A percentile compares a stretch with the other conserved stretches of the same genome.
These are phyloP conservation scores for Botrytis porri DNA, from an alignment of 2,329 filamentous ascomycete species.

Conservation along the genomic window DNA sequence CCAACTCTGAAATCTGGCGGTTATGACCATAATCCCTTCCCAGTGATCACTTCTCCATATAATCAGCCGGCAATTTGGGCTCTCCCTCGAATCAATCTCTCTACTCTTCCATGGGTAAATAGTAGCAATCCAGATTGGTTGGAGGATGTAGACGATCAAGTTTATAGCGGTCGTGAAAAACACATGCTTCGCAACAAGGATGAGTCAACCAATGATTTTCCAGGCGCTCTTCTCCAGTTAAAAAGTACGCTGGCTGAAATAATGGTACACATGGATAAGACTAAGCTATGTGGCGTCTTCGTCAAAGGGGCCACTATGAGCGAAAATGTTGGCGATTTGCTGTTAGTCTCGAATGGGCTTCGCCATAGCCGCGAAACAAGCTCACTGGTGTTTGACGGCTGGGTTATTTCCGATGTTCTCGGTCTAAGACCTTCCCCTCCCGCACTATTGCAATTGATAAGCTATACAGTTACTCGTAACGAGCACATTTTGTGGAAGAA, in stretches of 20 bases:
- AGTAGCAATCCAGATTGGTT: neutral
- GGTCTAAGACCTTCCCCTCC: neutral
- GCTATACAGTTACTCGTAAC: neutral
- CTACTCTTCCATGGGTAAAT: neutral
- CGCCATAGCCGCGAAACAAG: neutral
- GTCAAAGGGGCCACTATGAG: neutral
- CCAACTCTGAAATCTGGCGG: neutral
- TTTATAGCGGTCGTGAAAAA: neutral
- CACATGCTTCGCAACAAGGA: neutral
- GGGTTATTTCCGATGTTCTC: neutral
- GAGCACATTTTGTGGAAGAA: neutral
- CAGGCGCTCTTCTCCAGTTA: neutral
- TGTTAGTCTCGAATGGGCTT: neutral
- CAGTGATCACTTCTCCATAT: neutral
- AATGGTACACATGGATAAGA: neutral
- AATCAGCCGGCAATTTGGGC: neutral
- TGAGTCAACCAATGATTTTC: neutral
- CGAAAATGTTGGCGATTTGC: neutral
- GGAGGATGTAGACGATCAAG: neutral
- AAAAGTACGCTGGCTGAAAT: neutral
- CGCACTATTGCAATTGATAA: neutral
- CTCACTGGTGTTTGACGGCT: neutral
- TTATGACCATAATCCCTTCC: conserved; percentile 7
- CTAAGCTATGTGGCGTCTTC: neutral
- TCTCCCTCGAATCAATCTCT: neutral